phyloP scores from a whole-genome alignment of 1,284 basidiomycete genomes.

The Sporisorium reilianum region DNA sequence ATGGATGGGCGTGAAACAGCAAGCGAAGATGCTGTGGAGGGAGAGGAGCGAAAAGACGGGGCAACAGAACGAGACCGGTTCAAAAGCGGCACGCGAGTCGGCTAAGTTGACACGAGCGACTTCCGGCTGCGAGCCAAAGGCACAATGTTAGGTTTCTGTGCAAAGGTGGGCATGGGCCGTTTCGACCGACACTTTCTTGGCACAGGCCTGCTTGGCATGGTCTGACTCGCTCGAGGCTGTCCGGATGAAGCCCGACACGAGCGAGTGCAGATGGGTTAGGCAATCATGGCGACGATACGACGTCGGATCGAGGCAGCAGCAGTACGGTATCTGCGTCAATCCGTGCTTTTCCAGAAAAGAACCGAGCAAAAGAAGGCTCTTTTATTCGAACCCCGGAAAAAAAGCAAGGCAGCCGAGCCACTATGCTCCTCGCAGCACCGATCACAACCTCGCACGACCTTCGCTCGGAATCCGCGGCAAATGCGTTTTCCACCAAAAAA shows the following conservation, averaged over 20 bases:
- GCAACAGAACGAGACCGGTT: background rate
- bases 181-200: no score
- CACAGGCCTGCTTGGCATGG: no score
- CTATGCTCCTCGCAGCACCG: no score
- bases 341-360: background rate
- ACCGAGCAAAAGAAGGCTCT: background rate
- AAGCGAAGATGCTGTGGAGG: background rate
- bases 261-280: no score
- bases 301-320: no score
- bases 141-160: background rate
- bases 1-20: no score
- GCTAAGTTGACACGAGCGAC: no score
- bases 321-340: background rate
- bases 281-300: background rate
- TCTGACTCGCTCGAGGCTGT: no score
- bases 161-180: background rate
- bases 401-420: background rate
- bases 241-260: no score
- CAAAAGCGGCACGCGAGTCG: background rate
- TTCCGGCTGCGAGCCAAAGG: conserved; percentile 8
- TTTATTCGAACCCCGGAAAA: background rate
- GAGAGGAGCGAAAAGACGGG: background rate
- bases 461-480: no score
- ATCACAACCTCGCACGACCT: no score
- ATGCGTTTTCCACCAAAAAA: background rate